Evolutionary conservation across 768 basidiomycete genomes (phyloP), one percentile per base, ranked within the genome.

Genomic region (Daedaleopsis sinensis): DNA sequence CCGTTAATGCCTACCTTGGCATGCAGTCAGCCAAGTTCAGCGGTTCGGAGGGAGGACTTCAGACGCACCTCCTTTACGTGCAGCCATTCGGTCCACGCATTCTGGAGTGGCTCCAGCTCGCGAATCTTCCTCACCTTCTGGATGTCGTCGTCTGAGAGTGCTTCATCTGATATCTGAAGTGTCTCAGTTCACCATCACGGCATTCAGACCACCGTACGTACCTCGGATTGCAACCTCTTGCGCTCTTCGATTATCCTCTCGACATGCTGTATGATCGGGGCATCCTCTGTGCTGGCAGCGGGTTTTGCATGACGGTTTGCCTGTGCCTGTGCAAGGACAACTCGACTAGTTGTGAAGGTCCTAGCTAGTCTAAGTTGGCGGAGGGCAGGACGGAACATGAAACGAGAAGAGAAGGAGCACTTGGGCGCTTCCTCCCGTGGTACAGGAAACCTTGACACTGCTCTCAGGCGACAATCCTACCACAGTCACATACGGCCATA

Each of bases 61-160:
- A 32, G 27, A 74, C 82, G 57, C 63, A 91, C 93, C 79, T 86
- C 67, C 61, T 77, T 78, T 6, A 83, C 79, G n/a, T 75, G 73
- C 21, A 69, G 70, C 84, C 88, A 93, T 23, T 79, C 71, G 32
- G 83, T 74, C 92, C 93, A 96, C 11, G 87, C 88, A 12, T 78
- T 72, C 39, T 84, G 80, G 3, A 95, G 75, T 2, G 85, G 80
- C 65, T 92, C 89, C 13, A 88, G 72, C 58, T 93, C 89, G 64
- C 89, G 90, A 47, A 89, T 72, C 24, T 83, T 79, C 63, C 86
- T 87, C 1, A 89, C 80, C 11, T 79, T 75, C 11, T 76, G 72
- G 55, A 91, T 83, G 64, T 89, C 86, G 47, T 84, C 84, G 10
- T 61, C 52, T 16, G 81, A 79, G 4, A 83, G 80, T 73, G 82